Evolutionary conservation across 768 basidiomycete species (phyloP).

Genomic region (Amanita exitialis): DNA sequence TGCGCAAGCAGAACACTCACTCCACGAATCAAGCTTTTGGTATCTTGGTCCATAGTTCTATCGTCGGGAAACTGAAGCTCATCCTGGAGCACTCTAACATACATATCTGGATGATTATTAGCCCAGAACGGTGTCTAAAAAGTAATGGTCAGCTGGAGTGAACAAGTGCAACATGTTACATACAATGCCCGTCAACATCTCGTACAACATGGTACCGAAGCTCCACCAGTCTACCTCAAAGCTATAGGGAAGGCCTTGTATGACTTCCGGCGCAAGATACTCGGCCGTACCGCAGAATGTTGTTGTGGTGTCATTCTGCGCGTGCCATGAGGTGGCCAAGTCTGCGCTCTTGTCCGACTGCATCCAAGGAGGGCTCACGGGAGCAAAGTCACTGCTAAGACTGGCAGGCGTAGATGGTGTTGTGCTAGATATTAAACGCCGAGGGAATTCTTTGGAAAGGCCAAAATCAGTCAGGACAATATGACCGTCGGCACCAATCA

Average conservation of each 20-base stretch:
- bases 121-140: conserved; percentile 86
- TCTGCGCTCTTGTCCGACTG: conserved; percentile 49
- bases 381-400: conserved; percentile 39
- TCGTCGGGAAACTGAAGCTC: conserved; percentile 87
- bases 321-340: conserved; percentile 46
- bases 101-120: conserved; percentile 92
- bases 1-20: conserved; percentile 34
- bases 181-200: conserved; percentile 94
- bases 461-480: conserved; percentile 98
- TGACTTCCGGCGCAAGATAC: conserved; percentile 94
- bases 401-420: conserved; percentile 52
- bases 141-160: conserved; percentile 6
- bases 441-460: conserved; percentile 83
- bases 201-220: conserved; percentile 94
- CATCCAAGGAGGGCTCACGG: conserved; percentile 71
- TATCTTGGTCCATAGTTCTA: conserved; percentile 87
- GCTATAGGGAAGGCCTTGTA: conserved; percentile 81
- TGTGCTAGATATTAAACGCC: conserved; percentile 32
- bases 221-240: conserved; percentile 99
- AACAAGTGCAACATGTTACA: background rate
- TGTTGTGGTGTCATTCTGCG: conserved; percentile 56
- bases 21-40: conserved; percentile 90
- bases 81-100: conserved; percentile 84
- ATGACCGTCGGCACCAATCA: conserved; percentile 90
- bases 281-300: conserved; percentile 97